These are phyloP conservation scores for Solanum lignicaule DNA, from an alignment of 257 asterid genomes.

Conservation along the genomic window DNA sequence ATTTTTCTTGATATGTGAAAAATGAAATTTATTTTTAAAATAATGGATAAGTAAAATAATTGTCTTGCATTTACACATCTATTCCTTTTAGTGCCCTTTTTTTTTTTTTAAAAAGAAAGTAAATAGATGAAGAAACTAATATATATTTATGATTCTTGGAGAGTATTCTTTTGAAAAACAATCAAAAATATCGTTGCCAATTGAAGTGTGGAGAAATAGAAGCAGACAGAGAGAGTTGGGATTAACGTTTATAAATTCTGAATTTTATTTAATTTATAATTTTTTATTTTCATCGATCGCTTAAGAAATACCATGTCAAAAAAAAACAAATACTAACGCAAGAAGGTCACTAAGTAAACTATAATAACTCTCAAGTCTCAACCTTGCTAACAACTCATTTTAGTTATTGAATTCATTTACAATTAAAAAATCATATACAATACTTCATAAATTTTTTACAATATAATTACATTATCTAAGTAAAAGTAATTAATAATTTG, in stretches of 20 bases:
- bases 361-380: too few species aligned
- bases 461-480: not conserved
- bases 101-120: too few species aligned
- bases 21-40: too few species aligned
- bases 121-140: not conserved
- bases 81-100: not conserved
- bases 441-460: not conserved
- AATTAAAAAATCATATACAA: not conserved
- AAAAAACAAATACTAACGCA: not conserved
- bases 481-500: not conserved
- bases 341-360: not conserved
- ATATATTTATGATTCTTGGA: not conserved
- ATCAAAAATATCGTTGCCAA: not conserved
- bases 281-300: not conserved
- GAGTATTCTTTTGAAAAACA: not conserved
- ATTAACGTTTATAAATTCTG: not conserved
- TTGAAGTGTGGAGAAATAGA: not conserved
- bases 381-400: not conserved
- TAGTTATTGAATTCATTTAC: not conserved
- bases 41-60: too few species aligned
- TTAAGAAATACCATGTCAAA: accelerated
- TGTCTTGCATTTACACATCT: not conserved
- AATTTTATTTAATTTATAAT: not conserved
- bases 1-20: too few species aligned
- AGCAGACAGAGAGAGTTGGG: too few species aligned